phyloP scores from a whole-genome alignment of 2,329 filamentous ascomycete genomes.

The Phyllosticta paracitricarpa region DNA sequence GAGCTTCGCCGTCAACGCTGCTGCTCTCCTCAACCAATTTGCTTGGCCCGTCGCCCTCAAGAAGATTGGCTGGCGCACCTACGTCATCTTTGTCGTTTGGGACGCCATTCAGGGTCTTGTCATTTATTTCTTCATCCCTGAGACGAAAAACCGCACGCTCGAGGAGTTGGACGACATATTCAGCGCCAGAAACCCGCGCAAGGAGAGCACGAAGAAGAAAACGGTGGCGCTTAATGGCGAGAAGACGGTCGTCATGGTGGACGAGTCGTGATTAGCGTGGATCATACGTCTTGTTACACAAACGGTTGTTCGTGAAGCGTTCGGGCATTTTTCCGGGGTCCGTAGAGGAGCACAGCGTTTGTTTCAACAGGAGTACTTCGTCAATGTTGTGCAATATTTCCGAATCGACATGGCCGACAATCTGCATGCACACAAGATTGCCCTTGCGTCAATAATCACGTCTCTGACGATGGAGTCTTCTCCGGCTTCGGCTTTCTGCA shows the following conservation, averaged over 20 bases:
- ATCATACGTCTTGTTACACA: neutral
- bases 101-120: conserved; percentile 33
- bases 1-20: conserved; percentile 22
- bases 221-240: conserved; percentile 16
- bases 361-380: too few species aligned
- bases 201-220: conserved; percentile 17
- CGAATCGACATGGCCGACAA: too few species aligned
- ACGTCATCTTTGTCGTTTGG: conserved; percentile 33
- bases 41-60: conserved; percentile 29
- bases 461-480: neutral
- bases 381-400: too few species aligned
- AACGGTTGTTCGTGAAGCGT: too few species aligned
- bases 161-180: conserved; percentile 39
- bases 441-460: neutral
- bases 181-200: conserved; percentile 29
- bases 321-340: neutral
- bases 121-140: conserved; percentile 28
- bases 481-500: neutral
- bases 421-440: neutral
- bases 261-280: conserved; percentile 6
- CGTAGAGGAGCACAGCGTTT: too few species aligned
- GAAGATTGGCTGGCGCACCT: conserved; percentile 30
- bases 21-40: conserved; percentile 22
- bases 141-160: conserved; percentile 31
- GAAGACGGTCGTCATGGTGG: conserved; percentile 17